Evolutionary conservation across 192 early-diverging fungal genomes (phyloP).

Genomic region (Coemansia reversa): DNA sequence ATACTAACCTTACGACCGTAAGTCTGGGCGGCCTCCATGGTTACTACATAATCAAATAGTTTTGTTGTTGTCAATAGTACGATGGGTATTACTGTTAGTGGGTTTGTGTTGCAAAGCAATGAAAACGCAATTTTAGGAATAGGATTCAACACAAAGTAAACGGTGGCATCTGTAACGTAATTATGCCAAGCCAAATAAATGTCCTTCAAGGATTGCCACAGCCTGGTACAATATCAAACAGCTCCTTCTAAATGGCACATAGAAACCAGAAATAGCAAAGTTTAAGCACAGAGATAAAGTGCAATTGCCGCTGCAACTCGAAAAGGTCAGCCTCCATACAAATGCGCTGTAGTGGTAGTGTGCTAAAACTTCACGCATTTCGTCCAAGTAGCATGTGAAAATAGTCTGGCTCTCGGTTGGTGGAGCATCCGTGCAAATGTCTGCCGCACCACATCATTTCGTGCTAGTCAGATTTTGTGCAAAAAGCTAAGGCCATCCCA

Average conservation of each 20-base stretch:
- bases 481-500: not conserved
- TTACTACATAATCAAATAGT: slow-evolving; percentile 27
- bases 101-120: not conserved
- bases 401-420: not conserved
- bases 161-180: not conserved
- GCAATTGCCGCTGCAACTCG: not conserved
- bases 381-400: not conserved
- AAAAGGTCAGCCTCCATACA: not conserved
- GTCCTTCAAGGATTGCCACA: not conserved
- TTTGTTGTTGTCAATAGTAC: not conserved
- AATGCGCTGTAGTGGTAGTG: not conserved
- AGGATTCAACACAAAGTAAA: not conserved
- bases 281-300: not conserved
- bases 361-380: not conserved
- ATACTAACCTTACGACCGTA: slow-evolving; percentile 53
- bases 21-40: slow-evolving; percentile 57
- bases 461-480: not conserved
- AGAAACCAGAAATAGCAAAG: not conserved
- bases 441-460: not conserved
- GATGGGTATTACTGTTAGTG: not conserved
- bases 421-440: not conserved
- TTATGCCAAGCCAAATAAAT: no score
- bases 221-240: not conserved
- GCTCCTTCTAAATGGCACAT: not conserved
- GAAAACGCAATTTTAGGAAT: not conserved